phyloP scores from a whole-genome alignment of 257 asterid genomes.

The Eustoma russellianum region DNA sequence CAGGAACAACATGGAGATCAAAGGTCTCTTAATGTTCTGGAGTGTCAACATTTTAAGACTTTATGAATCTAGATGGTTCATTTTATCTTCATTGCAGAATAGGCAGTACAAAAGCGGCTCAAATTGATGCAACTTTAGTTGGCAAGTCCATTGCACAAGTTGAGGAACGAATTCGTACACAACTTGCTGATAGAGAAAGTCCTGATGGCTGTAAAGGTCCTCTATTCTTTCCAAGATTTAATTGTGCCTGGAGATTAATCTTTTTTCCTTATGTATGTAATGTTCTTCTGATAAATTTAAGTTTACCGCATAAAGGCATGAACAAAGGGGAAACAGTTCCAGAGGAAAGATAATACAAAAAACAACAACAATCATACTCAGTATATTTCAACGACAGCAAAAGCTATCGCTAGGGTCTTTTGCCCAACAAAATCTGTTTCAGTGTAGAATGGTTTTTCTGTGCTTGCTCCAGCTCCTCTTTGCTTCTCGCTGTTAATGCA shows the following conservation, averaged over 20 bases:
- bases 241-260: too few relatives aligned
- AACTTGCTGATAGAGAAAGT: slow-evolving; percentile 28
- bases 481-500: too few relatives aligned
- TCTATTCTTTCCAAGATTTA: slow-evolving; percentile 9
- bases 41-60: not conserved
- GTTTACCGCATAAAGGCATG: not conserved
- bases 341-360: slow-evolving; percentile 5
- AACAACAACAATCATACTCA: too few relatives aligned
- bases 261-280: not conserved
- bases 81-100: slow-evolving; percentile 26
- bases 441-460: too few relatives aligned
- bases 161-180: slow-evolving; percentile 24
- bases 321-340: slow-evolving; percentile 4
- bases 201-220: slow-evolving; percentile 29
- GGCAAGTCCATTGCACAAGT: slow-evolving; percentile 28
- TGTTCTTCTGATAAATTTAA: slow-evolving; percentile 1
- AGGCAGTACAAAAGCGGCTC: slow-evolving; percentile 13
- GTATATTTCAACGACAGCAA: too few relatives aligned
- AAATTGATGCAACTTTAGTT: slow-evolving; percentile 22
- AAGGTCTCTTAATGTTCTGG: slow-evolving; percentile 12
- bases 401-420: too few relatives aligned
- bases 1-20: slow-evolving; percentile 27
- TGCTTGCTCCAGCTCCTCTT: too few relatives aligned
- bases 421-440: too few relatives aligned
- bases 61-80: slow-evolving; percentile 10